Evolutionary conservation across 192 early-diverging fungal genomes (phyloP), one percentile per base, ranked within the genome.

Genomic region (Coemansia asiatica): DNA sequence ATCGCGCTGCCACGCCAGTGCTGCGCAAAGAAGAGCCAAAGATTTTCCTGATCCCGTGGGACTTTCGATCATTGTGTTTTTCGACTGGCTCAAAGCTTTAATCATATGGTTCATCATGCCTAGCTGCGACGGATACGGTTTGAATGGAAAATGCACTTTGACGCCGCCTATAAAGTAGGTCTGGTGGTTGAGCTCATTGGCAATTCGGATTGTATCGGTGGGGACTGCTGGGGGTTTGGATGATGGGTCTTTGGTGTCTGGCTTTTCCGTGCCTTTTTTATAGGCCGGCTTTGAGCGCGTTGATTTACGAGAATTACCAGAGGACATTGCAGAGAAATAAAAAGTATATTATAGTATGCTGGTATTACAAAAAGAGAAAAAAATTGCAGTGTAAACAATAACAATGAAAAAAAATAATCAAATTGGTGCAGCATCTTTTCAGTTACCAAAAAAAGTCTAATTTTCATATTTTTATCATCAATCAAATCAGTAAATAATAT

Each of bases 11-110:
- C 92, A 93, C 0, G 87, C 89, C 28, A 94, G 69, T 0, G 82
- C 71, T 0, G 90, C 84, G 60, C 90, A 90, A 19, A 94, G 66
- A 27, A 94, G 60, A 0, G 88, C 87, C 27, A 94, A 61, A 2
- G 90, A 89, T 66, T 94, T 94, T 28, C 92, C 92, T 10, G 92
- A 91, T 1, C 92, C 92, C 1, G 89, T 90, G 2, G 89, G 87
- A 27, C 85, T 87, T 46, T 91, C 89, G n/a, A 91, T 77, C 57
- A 93, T 75, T 0, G 87, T 85, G 66, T 92, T 88, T 40, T 87
- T 63, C 4, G 75, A 36, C 12, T 59, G 66, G 44, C 82, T 83
- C 16, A 87, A 63, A 1, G 86, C 84, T 2, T 76, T 66, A 16
- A 86, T 72, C 70, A 91, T 85, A 61, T 84, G 85, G 64, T 72